A percentile compares a stretch with the other conserved stretches of the same genome.
phyloP scores from a whole-genome alignment of 305 asterid species.

The Fraxinus paxiana region DNA sequence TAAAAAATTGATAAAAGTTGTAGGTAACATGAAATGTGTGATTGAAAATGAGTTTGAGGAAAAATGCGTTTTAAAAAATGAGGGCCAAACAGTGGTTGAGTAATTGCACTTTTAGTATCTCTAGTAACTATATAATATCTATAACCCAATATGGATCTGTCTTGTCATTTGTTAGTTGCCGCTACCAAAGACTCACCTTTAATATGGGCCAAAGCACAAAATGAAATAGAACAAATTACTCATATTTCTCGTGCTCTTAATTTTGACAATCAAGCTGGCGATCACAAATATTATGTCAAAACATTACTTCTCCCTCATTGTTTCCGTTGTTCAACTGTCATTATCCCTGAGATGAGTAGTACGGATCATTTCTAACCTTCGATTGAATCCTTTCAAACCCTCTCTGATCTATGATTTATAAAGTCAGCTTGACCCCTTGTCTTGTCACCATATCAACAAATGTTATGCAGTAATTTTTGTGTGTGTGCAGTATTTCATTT shows the following conservation, averaged over 20 bases:
- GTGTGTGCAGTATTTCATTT: not conserved
- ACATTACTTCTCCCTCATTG: not conserved
- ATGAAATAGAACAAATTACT: not conserved
- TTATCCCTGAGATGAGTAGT: not conserved
- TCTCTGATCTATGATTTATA: not conserved
- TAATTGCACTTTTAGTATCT: not conserved
- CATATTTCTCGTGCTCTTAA: not conserved
- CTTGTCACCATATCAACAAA: not conserved
- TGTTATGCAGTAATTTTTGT: not conserved
- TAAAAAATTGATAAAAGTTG: not conserved
- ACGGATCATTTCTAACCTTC: not conserved
- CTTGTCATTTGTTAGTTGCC: not conserved
- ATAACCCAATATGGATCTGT: not conserved
- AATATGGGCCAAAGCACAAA: not conserved
- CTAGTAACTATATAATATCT: not conserved
- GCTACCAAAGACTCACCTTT: not conserved
- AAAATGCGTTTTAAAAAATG: not conserved
- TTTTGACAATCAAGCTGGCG: not conserved
- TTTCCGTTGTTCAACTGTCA: not conserved
- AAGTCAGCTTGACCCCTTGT: not conserved
- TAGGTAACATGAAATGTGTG: not conserved
- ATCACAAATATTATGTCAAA: not conserved
- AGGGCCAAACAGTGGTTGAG: not conserved
- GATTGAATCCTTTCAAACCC: not conserved
- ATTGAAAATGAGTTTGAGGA: not conserved